A percentile compares a stretch with the other conserved stretches of the same genome.
Evolutionary conservation across 352 stramenopile species (phyloP).

Genomic region (Blastocystis hominis): DNA sequence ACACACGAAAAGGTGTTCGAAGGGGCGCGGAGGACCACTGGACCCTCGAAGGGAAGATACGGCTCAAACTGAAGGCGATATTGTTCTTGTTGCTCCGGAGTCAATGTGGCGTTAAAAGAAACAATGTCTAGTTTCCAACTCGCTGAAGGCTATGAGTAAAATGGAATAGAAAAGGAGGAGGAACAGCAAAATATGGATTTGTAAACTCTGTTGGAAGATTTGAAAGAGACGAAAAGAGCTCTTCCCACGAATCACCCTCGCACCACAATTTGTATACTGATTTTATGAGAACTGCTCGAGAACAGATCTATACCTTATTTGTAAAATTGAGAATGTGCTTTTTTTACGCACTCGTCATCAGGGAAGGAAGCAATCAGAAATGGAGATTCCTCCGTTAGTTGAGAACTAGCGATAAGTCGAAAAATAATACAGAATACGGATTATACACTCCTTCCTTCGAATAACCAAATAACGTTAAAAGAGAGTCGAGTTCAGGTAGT

Average conservation of each 20-base stretch:
- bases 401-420: background rate
- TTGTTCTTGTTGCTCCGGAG: background rate
- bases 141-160: background rate
- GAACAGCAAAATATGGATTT: constrained; percentile 19
- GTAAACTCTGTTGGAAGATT: background rate
- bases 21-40: background rate
- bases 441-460: constrained; percentile 60
- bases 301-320: background rate
- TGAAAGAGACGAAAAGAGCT: background rate
- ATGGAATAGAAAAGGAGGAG: background rate
- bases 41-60: constrained; percentile 21
- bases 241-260: constrained; percentile 18
- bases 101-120: background rate
- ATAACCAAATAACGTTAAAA: constrained; percentile 68
- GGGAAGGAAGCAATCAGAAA: constrained; percentile 68
- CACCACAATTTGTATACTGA: constrained; percentile 46
- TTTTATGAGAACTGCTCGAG: constrained; percentile 41
- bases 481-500: constrained; percentile 71
- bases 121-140: constrained; percentile 39
- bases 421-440: constrained; percentile 59
- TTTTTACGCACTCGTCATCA: constrained; percentile 66
- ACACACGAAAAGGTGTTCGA: background rate
- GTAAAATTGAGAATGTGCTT: background rate
- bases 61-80: constrained; percentile 47
- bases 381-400: constrained; percentile 54